Evolutionary conservation across 768 basidiomycete genomes (phyloP).

Genomic region (Amanita thiersii): DNA sequence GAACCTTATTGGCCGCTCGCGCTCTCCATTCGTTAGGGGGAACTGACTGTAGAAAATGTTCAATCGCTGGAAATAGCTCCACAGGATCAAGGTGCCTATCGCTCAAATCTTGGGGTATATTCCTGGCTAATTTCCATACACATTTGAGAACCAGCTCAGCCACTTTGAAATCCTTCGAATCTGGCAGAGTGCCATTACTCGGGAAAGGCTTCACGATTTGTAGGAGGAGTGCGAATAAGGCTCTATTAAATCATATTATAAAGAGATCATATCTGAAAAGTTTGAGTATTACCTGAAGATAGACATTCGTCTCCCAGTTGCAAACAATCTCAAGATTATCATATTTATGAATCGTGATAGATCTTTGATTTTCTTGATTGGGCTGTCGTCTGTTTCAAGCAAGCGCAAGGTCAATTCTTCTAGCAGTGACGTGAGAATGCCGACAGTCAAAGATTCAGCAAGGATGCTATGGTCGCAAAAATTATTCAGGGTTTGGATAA

Average conservation of each 20-base stretch:
- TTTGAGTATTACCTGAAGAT: slow-evolving; percentile 68
- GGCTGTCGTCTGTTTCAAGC: slow-evolving; percentile 87
- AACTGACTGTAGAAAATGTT: slow-evolving; percentile 88
- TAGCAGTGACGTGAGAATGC: slow-evolving; percentile 78
- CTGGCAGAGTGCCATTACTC: slow-evolving; percentile 55
- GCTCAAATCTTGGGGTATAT: slow-evolving; percentile 85
- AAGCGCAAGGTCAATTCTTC: slow-evolving; percentile 89
- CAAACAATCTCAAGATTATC: slow-evolving; percentile 91
- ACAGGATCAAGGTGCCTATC: slow-evolving; percentile 77
- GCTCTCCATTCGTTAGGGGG: slow-evolving; percentile 96
- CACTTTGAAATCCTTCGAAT: slow-evolving; percentile 80
- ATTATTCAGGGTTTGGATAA: slow-evolving; percentile 92
- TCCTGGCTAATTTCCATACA: slow-evolving; percentile 95
- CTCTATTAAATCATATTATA: slow-evolving; percentile 28
- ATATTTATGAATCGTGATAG: slow-evolving; percentile 96
- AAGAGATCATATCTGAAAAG: slow-evolving; percentile 2
- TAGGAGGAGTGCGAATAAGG: slow-evolving; percentile 74
- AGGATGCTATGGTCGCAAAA: slow-evolving; percentile 89
- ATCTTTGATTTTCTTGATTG: slow-evolving; percentile 81
- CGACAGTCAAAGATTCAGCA: slow-evolving; percentile 80
- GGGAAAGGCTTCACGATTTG: slow-evolving; percentile 84
- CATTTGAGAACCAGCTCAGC: slow-evolving; percentile 94
- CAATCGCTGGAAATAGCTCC: slow-evolving; percentile 85
- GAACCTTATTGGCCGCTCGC: slow-evolving; percentile 82
- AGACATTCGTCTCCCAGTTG: slow-evolving; percentile 82